Percentiles rank a stretch among this genome's conserved stretches.
phyloP scores from a whole-genome alignment of 495 filamentous ascomycete species.

The Hyaloscypha hepaticicola region DNA sequence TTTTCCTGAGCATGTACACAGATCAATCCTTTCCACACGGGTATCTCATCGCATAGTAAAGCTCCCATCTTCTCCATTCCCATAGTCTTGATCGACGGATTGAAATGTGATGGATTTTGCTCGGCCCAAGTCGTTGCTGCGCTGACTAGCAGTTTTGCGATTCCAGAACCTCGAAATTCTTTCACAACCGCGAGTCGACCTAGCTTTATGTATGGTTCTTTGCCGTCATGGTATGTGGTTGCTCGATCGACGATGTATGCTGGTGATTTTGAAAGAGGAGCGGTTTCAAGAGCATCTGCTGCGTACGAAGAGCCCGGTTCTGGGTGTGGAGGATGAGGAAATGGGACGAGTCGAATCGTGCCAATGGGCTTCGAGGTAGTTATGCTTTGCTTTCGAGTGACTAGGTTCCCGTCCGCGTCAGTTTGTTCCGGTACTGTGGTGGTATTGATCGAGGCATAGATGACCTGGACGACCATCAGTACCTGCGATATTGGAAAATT shows the following conservation, averaged over 20 bases:
- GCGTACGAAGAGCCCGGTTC: conserved; percentile 38
- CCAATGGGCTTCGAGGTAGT: conserved; percentile 56
- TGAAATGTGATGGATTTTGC: conserved; percentile 48
- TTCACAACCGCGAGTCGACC: conserved; percentile 69
- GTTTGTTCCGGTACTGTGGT: conserved; percentile 34
- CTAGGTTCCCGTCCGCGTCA: conserved; percentile 31
- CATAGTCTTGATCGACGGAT: conserved; percentile 39
- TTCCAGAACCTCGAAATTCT: conserved; percentile 60
- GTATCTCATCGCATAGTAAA: conserved; percentile 34
- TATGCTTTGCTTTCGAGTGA: conserved; percentile 35
- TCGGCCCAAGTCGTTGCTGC: conserved; percentile 61
- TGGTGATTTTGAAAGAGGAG: conserved; percentile 14
- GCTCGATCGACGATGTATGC: conserved; percentile 40
- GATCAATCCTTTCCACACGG: conserved; percentile 65
- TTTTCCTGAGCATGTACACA: conserved; percentile 72
- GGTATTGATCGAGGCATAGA: conserved; percentile 53
- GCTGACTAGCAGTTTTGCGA: conserved; percentile 62
- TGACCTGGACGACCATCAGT: conserved; percentile 40
- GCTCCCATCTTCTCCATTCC: conserved; percentile 34
- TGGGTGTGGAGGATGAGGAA: conserved; percentile 64
- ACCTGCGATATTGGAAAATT: not conserved
- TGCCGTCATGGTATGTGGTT: conserved; percentile 50
- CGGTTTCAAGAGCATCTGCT: conserved; percentile 21
- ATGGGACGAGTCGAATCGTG: conserved; percentile 75
- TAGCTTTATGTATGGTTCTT: conserved; percentile 75